Conservation (phyloP, 2,329 filamentous ascomycete genomes). For the Cladophialophora immunda region DNA sequence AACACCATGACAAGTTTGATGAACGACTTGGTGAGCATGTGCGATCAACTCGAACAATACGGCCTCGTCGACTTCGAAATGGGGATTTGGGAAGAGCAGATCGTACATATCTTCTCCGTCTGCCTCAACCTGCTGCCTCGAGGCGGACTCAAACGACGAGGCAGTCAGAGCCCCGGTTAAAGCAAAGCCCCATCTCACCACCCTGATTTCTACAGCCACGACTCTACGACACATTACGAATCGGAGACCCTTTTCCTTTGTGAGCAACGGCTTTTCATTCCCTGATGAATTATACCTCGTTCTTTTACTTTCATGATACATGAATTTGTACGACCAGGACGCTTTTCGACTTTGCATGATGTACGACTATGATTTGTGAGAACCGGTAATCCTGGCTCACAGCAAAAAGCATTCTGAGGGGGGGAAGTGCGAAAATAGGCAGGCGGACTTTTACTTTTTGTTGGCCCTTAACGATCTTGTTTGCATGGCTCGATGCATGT, state of each 20-base stretch:
- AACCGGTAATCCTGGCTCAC: conserved; percentile 22
- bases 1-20: conserved; percentile 80
- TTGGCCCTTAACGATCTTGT: conserved; percentile 7
- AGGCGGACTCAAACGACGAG: conserved; percentile 9
- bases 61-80: conserved; percentile 98
- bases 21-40: conserved; percentile 80
- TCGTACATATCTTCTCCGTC: conserved; percentile 63
- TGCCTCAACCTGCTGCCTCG: conserved; percentile 31
- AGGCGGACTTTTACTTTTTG: conserved; percentile 11
- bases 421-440: conserved; percentile 11
- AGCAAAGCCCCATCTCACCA: background rate
- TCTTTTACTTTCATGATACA: conserved; percentile 32
- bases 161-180: conserved; percentile 17
- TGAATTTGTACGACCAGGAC: conserved; percentile 37
- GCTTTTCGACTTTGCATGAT: conserved; percentile 31
- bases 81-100: conserved; percentile 94
- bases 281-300: conserved; percentile 32
- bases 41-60: conserved; percentile 85
- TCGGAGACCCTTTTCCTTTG: conserved; percentile 24
- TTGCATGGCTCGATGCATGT: conserved; percentile 7
- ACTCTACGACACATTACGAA: conserved; percentile 27
- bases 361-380: conserved; percentile 33
- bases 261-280: conserved; percentile 25
- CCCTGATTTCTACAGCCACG: conserved; percentile 15
- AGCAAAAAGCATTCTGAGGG: conserved; percentile 27